Evolutionary conservation across 169 alveolate species (phyloP).

Genomic region (Babesia bigemina): DNA sequence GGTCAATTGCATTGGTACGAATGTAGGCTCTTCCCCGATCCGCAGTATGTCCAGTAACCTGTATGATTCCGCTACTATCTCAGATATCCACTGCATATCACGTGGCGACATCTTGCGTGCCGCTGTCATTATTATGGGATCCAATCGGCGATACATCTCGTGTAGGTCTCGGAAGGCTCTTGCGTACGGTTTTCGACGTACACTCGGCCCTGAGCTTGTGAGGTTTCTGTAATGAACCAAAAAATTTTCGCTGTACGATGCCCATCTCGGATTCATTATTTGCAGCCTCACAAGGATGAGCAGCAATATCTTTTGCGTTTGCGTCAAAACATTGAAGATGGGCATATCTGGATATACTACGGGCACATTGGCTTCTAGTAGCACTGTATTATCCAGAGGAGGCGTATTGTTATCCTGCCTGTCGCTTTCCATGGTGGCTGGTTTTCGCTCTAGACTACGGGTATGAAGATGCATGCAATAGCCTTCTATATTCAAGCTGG

Average conservation of each 20-base stretch:
- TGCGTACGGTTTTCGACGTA: not conserved
- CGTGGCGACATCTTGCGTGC: not conserved
- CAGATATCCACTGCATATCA: not conserved
- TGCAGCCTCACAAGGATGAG: slow-evolving; percentile 17
- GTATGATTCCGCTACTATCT: not conserved
- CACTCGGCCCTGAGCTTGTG: not conserved
- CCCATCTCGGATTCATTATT: slow-evolving; percentile 9
- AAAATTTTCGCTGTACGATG: not conserved
- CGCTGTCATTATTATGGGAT: not conserved
- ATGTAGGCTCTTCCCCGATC: not conserved
- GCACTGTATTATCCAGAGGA: too few relatives aligned
- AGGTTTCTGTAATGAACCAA: slow-evolving; percentile 1
- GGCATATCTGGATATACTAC: not conserved
- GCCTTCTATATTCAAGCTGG: not conserved
- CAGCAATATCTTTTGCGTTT: not conserved
- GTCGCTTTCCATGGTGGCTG: not conserved
- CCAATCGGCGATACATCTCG: too few relatives aligned
- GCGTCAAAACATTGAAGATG: not conserved
- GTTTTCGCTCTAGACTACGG: not conserved
- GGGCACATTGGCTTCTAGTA: not conserved
- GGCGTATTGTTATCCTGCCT: not conserved
- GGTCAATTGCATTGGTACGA: not conserved
- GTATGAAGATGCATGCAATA: not conserved
- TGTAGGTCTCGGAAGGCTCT: not conserved
- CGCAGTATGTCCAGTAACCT: not conserved